Evolutionary conservation across 768 basidiomycete species (phyloP), one percentile per base, ranked within the genome.

Genomic region (button mushroom (Agaricus bisporus)): DNA sequence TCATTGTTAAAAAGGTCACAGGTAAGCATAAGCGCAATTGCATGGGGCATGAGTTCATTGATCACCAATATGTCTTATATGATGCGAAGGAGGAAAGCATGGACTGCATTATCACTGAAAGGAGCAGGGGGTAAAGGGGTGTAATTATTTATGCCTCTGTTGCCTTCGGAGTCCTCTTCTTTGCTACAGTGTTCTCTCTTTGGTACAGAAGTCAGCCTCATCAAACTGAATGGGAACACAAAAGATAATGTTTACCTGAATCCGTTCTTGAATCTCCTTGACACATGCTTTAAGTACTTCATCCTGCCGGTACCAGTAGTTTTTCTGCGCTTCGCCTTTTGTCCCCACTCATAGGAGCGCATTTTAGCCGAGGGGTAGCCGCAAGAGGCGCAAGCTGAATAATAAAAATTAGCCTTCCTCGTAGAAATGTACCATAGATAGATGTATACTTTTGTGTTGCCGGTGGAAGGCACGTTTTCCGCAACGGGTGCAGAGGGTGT

Each of bases 241-340:
- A 22, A 32, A 7, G 2, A 32, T 4, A 32, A 8, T 11, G 61
- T 79, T 48, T 56, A 90, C 91, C 88, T 83, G 85, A 95, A 98
- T 52, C 95, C 93, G 68, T 97, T 98, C 86, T 98, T 98, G 88
- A 98, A 98, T 62, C 92, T 82, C 69, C 95, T 83, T 63, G 88
- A 85, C 41, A 98, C 95, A 49, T 79, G 71, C 80, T 94, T 97
- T 73, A 98, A 80, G 81, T 93, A 85, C 56, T 78, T 76, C 94
- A 97, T 97, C 66, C 95, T 81, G 60, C 95, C 95, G 60, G 95
- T 95, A 56, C 97, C 97, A 56, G 97, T 98, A 45, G 95, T 98
- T 86, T 95, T 97, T 85, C 95, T 88, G 74, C 97, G 88, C 85
- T 98, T 98, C 51, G 97, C 97, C 83, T 99, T 99, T 70, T 85